Conservation (phyloP, 108 stramenopile genomes). For the Skeletonema menzelii region DNA sequence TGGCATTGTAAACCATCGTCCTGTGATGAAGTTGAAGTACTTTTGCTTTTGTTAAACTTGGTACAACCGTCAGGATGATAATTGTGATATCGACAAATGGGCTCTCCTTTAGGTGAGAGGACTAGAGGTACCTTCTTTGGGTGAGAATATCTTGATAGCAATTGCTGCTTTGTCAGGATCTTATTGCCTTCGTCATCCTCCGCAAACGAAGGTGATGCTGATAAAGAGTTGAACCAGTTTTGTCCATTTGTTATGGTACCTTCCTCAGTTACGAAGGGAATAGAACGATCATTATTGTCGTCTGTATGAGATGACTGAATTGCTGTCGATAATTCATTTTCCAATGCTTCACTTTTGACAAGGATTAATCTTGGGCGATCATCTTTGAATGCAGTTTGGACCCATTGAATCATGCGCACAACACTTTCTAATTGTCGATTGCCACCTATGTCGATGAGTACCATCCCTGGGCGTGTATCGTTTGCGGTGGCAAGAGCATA, state of each 20-base stretch:
- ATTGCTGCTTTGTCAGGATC: neutral
- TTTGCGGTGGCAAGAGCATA: conserved; percentile 5
- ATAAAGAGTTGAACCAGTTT: conserved; percentile 29
- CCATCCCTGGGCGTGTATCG: conserved; percentile 34
- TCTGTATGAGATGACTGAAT: neutral
- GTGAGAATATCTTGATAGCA: conserved; percentile 54
- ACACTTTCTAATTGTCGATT: conserved; percentile 73
- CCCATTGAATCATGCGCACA: conserved; percentile 69
- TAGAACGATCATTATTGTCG: neutral
- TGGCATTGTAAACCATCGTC: conserved; percentile 40
- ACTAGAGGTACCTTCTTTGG: conserved; percentile 70
- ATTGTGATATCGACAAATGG: conserved; percentile 88
- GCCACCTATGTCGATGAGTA: conserved; percentile 87
- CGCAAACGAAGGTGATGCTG: neutral
- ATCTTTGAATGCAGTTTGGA: conserved; percentile 39
- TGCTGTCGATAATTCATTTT: conserved; percentile 19
- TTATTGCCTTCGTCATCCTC: conserved; percentile 5
- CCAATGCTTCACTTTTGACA: conserved; percentile 75
- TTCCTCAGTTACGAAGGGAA: conserved; percentile 10
- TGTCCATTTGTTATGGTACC: conserved; percentile 25
- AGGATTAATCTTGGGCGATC: conserved; percentile 52
- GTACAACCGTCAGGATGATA: conserved; percentile 71
- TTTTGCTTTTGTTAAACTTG: conserved; percentile 10
- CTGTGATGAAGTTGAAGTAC: neutral
- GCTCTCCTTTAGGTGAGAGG: conserved; percentile 57